Conservation (phyloP, 495 filamentous ascomycete species). For the Penicillium diatomitis region DNA sequence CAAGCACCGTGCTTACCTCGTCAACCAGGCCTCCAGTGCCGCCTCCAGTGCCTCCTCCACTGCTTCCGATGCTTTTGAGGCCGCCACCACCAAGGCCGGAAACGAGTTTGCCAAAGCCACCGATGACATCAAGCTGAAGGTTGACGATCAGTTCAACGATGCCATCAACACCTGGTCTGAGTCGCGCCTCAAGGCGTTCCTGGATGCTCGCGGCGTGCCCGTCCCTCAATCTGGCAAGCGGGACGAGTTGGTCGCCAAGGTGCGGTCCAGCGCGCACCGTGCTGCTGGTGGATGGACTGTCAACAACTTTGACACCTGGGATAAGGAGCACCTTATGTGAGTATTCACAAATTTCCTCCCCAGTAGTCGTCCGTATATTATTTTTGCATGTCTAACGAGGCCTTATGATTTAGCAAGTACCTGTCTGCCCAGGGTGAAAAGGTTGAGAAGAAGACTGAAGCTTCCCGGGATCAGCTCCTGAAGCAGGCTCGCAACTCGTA, state of each 20-base stretch:
- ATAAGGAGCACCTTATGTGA: conserved; percentile 64
- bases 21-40: conserved; percentile 50
- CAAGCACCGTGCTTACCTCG: conserved; percentile 70
- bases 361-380: too few relatives aligned
- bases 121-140: conserved; percentile 53
- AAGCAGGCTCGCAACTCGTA: conserved; percentile 65
- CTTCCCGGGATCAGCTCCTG: conserved; percentile 63
- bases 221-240: conserved; percentile 69
- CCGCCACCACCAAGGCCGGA: conserved; percentile 73
- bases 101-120: conserved; percentile 72
- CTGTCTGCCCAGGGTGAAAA: conserved; percentile 61
- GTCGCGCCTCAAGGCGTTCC: conserved; percentile 64
- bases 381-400: too few relatives aligned
- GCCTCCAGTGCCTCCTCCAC: conserved; percentile 40
- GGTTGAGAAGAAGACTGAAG: conserved; percentile 51
- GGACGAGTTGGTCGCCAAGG: conserved; percentile 69
- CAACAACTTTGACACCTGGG: conserved; percentile 83
- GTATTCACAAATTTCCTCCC: conserved; percentile 3
- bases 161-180: conserved; percentile 61
- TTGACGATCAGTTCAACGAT: conserved; percentile 57
- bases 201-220: conserved; percentile 47
- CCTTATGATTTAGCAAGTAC: conserved; percentile 44
- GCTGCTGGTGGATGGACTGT: conserved; percentile 60
- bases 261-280: conserved; percentile 64
- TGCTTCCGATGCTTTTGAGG: conserved; percentile 55